Evolutionary conservation across 805 yeast species (phyloP).

Genomic region (Zygosaccharomyces kombuchaensis): DNA sequence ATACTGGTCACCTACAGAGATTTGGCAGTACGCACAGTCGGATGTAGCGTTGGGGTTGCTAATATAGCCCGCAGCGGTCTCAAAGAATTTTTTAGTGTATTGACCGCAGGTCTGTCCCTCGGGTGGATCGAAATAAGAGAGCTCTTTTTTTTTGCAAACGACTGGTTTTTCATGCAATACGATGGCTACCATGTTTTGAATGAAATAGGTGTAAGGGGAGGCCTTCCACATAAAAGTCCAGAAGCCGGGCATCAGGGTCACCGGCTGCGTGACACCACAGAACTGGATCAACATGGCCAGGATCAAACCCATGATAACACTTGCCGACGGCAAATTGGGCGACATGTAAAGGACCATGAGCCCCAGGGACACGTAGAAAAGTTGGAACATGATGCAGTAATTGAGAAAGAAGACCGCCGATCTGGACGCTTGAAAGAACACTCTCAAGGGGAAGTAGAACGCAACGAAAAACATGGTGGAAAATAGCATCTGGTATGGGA

Average conservation of each 20-base stretch:
- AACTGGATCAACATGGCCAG: conserved; percentile 58
- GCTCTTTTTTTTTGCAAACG: conserved; percentile 46
- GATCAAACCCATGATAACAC: conserved; percentile 51
- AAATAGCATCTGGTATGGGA: conserved; percentile 52
- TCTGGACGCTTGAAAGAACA: conserved; percentile 38
- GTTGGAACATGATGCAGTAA: conserved; percentile 44
- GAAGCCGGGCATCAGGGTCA: conserved; percentile 62
- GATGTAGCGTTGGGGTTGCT: conserved; percentile 46
- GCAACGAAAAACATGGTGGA: conserved; percentile 51
- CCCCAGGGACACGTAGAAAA: conserved; percentile 47
- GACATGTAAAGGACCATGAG: conserved; percentile 51
- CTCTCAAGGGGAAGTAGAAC: conserved; percentile 47
- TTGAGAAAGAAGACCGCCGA: conserved; percentile 47
- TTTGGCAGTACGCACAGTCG: conserved; percentile 48
- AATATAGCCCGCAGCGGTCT: conserved; percentile 50
- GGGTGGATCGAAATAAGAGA: conserved; percentile 50
- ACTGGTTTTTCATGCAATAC: conserved; percentile 51
- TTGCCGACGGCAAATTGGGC: conserved; percentile 65
- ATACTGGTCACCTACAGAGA: conserved; percentile 45
- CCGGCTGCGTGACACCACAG: conserved; percentile 65
- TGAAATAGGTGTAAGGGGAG: conserved; percentile 68
- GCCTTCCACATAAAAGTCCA: conserved; percentile 81
- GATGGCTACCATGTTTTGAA: conserved; percentile 49
- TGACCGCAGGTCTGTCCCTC: conserved; percentile 59
- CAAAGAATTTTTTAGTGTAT: conserved; percentile 45